phyloP scores from a whole-genome alignment of 768 basidiomycete species.

The Tephrocybe sp. region DNA sequence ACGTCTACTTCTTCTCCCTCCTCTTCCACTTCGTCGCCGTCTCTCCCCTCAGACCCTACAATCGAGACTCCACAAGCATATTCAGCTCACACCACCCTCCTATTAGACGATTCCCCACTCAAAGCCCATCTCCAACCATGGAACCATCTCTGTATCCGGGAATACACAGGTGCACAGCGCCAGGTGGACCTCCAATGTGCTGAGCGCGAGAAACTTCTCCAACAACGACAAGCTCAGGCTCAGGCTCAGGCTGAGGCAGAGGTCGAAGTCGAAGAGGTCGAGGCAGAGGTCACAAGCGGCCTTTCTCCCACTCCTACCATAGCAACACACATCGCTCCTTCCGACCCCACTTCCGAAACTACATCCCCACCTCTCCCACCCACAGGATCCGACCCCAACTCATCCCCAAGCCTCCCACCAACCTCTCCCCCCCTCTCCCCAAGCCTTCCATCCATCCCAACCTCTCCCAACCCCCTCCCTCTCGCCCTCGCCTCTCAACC shows the following conservation, averaged over 20 bases:
- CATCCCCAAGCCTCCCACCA: background rate
- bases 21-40: too few species aligned
- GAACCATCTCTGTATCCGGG: conserved; percentile 76
- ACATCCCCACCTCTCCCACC: background rate
- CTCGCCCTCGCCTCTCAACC: background rate
- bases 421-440: background rate
- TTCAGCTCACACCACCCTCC: conserved; percentile 43
- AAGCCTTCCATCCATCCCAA: too few species aligned
- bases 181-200: conserved; percentile 11
- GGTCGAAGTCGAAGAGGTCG: too few species aligned
- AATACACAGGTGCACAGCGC: conserved; percentile 44
- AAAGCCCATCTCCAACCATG: conserved; percentile 69
- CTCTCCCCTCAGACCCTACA: too few species aligned
- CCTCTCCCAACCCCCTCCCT: background rate
- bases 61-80: conserved; percentile 27
- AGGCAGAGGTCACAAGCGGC: too few species aligned
- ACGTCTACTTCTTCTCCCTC: background rate
- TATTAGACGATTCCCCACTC: conserved; percentile 54
- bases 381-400: background rate
- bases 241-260: too few species aligned
- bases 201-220: background rate
- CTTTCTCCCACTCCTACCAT: too few species aligned
- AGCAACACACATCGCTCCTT: too few species aligned
- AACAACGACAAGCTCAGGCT: background rate
- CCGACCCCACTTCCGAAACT: background rate